Conservation (phyloP, 371 early-diverging fungal species). For the Rhizomucor pusillus region DNA sequence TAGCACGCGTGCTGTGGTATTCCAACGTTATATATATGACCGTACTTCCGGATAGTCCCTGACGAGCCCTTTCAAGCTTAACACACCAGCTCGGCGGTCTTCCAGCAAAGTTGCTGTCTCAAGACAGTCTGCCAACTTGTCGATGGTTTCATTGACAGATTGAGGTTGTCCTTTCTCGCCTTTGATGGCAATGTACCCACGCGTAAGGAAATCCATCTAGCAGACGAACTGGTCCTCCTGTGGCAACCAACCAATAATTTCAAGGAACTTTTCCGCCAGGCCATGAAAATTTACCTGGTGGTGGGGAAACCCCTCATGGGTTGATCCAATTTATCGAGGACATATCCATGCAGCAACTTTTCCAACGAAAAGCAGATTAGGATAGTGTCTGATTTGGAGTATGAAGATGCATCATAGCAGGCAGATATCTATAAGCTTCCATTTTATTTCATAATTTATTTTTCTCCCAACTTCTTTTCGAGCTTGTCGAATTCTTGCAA, state of each 20-base stretch:
- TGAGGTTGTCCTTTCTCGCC: constrained; percentile 80
- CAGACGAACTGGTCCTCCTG: background rate
- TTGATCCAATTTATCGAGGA: too few relatives aligned
- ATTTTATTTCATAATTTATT: constrained; percentile 11
- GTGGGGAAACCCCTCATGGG: too few relatives aligned
- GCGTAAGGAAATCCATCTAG: constrained; percentile 76
- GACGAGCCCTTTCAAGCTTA: constrained; percentile 83
- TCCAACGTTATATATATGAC: too few relatives aligned
- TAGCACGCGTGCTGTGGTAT: too few relatives aligned
- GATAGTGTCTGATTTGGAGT: too few relatives aligned
- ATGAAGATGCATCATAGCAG: too few relatives aligned
- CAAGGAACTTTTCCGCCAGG: too few relatives aligned
- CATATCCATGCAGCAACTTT: too few relatives aligned
- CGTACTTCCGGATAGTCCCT: constrained; percentile 60
- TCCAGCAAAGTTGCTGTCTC: constrained; percentile 82
- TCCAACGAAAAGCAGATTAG: too few relatives aligned
- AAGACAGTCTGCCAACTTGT: constrained; percentile 83
- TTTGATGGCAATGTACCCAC: constrained; percentile 75
- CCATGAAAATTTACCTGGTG: too few relatives aligned
- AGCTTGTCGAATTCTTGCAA: constrained; percentile 52
- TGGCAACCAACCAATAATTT: background rate
- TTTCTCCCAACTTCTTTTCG: constrained; percentile 39
- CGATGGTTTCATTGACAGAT: constrained; percentile 82
- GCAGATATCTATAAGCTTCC: too few relatives aligned
- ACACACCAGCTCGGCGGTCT: constrained; percentile 86